phyloP scores from a whole-genome alignment of 345 rosid species.

The Eucalyptus polybractea region DNA sequence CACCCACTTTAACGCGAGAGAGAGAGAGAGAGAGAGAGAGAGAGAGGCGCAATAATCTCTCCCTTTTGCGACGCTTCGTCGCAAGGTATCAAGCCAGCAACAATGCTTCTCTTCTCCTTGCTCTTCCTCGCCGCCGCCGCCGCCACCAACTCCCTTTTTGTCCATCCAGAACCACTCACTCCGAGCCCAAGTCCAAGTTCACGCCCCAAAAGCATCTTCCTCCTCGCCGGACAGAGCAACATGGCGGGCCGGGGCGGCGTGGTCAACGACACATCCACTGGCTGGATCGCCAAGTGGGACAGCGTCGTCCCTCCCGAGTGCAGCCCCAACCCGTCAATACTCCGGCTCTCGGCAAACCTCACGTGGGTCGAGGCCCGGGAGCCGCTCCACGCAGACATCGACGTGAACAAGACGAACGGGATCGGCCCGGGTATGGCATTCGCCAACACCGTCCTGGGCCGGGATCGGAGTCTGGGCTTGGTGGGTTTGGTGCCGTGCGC shows the following conservation, averaged over 20 bases:
- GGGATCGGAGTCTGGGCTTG: constrained; percentile 5
- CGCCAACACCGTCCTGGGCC: constrained; percentile 34
- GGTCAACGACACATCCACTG: constrained; percentile 13
- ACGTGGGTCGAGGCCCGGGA: constrained; percentile 56
- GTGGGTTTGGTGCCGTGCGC: constrained; percentile 88
- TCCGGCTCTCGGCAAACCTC: constrained; percentile 40
- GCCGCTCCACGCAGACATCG: constrained; percentile 85
- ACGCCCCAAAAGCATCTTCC: constrained; percentile 18
- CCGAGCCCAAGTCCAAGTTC: not conserved
- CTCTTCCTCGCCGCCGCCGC: not conserved
- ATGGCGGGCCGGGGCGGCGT: constrained; percentile 95
- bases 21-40: not conserved
- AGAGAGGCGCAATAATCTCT: not conserved
- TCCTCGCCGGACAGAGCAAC: constrained; percentile 91
- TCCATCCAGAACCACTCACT: not conserved
- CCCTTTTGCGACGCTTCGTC: not conserved
- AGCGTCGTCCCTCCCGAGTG: constrained; percentile 55
- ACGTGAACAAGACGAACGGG: constrained; percentile 44
- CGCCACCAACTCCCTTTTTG: not conserved
- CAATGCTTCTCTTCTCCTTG: not conserved
- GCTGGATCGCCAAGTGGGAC: constrained; percentile 32
- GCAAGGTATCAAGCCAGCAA: not conserved
- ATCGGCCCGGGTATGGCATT: constrained; percentile 93
- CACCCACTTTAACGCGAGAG: not conserved
- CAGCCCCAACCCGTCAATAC: constrained; percentile 31